phyloP scores from a whole-genome alignment of 371 early-diverging fungal genomes.

The Mucor circinelloides region DNA sequence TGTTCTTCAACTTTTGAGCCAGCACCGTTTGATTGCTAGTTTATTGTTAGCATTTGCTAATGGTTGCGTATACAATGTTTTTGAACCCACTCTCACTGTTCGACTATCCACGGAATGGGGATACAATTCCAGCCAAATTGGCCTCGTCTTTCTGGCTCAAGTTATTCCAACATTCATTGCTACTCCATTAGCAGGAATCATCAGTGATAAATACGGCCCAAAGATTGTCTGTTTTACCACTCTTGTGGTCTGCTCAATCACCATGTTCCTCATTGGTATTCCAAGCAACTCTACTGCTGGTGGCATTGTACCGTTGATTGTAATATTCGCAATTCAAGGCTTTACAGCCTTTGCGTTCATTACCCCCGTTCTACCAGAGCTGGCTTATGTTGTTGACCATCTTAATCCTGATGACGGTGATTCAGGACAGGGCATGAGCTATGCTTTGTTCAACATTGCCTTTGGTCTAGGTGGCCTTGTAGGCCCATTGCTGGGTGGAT shows the following conservation, averaged over 20 bases:
- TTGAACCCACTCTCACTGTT: conserved; percentile 50
- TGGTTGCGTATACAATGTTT: conserved; percentile 22
- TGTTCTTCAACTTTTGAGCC: conserved; percentile 15
- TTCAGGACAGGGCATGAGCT: conserved; percentile 48
- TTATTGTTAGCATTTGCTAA: conserved; percentile 23
- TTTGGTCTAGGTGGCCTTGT: conserved; percentile 43
- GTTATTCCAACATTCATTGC: conserved; percentile 46
- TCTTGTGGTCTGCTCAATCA: conserved; percentile 24
- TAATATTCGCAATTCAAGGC: conserved; percentile 46
- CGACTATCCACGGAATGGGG: conserved; percentile 43
- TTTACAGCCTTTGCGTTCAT: conserved; percentile 41
- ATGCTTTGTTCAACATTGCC: conserved; percentile 56
- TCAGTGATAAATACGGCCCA: conserved; percentile 51
- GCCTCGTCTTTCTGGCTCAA: conserved; percentile 55
- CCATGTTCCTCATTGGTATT: conserved; percentile 41
- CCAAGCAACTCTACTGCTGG: conserved; percentile 34
- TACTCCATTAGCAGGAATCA: conserved; percentile 46
- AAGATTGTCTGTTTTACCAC: conserved; percentile 36
- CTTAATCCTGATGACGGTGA: conserved; percentile 36
- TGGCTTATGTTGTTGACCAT: conserved; percentile 43
- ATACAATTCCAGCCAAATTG: conserved; percentile 50
- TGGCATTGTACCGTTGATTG: conserved; percentile 38
- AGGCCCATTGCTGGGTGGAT: conserved; percentile 22
- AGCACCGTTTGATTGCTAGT: conserved; percentile 24
- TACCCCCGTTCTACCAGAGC: conserved; percentile 50